Conservation (phyloP, 2,329 filamentous ascomycete genomes). For the Sporothrix pseudoabietina region DNA sequence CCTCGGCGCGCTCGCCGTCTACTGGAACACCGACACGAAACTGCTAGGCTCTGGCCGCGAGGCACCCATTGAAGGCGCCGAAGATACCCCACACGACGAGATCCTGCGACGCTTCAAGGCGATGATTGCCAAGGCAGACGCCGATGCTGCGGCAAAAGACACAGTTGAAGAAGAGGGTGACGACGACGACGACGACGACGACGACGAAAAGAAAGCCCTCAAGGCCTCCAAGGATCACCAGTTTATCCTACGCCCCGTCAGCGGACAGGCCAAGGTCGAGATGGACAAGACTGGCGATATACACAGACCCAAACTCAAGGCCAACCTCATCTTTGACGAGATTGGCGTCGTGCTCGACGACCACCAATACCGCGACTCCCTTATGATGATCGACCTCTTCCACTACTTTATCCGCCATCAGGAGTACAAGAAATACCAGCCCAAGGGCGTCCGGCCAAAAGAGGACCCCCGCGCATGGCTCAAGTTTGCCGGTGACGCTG, state of each 20-base stretch:
- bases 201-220: conserved; percentile 50
- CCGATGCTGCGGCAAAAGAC: not conserved
- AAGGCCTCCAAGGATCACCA: conserved; percentile 62
- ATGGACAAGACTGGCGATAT: conserved; percentile 88
- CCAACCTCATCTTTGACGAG: conserved; percentile 90
- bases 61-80: conserved; percentile 59
- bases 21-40: conserved; percentile 95
- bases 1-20: conserved; percentile 84
- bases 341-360: conserved; percentile 98
- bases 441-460: conserved; percentile 76
- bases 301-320: conserved; percentile 82
- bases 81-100: conserved; percentile 65
- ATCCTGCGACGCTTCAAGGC: conserved; percentile 75
- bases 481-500: conserved; percentile 83
- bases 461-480: conserved; percentile 94
- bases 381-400: conserved; percentile 98
- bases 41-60: conserved; percentile 82
- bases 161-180: conserved; percentile 35
- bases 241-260: conserved; percentile 95
- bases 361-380: conserved; percentile 90
- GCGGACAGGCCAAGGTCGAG: conserved; percentile 89
- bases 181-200: conserved; percentile 6
- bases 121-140: conserved; percentile 71
- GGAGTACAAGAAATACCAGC: conserved; percentile 91
- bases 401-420: conserved; percentile 98